Conservation (phyloP, 139 green algal species). For the Haematococcus sp. region DNA sequence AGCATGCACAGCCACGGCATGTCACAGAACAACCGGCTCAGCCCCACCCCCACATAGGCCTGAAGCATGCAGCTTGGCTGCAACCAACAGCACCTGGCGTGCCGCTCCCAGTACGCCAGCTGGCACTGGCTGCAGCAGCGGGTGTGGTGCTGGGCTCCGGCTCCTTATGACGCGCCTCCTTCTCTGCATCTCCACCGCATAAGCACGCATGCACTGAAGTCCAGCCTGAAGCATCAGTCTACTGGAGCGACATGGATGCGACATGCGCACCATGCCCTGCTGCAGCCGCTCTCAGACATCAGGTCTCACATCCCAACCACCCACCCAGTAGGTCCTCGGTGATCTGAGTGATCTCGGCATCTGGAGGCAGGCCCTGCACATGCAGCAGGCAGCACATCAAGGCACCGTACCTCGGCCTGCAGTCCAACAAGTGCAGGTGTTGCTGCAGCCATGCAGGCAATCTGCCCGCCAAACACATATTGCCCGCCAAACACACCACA, state of each 20-base stretch:
- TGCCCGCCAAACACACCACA: constrained; percentile 61
- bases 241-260: background rate
- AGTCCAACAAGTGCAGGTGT: too few species aligned
- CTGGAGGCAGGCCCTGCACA: constrained; percentile 63
- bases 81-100: too few species aligned
- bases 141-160: background rate
- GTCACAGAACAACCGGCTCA: too few species aligned
- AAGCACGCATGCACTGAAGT: background rate
- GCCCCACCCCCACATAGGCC: too few species aligned
- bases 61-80: background rate
- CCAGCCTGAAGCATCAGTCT: background rate
- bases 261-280: background rate
- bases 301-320: too few species aligned
- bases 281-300: too few species aligned
- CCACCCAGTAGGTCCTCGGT: constrained; percentile 50
- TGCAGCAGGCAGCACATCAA: too few species aligned
- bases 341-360: constrained; percentile 56
- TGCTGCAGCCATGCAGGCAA: too few species aligned
- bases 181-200: background rate
- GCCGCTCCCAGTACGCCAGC: background rate
- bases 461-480: too few species aligned
- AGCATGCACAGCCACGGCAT: too few species aligned
- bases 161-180: too few species aligned
- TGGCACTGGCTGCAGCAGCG: constrained; percentile 12
- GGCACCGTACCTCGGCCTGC: too few species aligned